Percentiles rank a stretch among this genome's conserved stretches.
Conservation (phyloP, 2,329 filamentous ascomycete species). For the Akanthomyces uredinophilus region DNA sequence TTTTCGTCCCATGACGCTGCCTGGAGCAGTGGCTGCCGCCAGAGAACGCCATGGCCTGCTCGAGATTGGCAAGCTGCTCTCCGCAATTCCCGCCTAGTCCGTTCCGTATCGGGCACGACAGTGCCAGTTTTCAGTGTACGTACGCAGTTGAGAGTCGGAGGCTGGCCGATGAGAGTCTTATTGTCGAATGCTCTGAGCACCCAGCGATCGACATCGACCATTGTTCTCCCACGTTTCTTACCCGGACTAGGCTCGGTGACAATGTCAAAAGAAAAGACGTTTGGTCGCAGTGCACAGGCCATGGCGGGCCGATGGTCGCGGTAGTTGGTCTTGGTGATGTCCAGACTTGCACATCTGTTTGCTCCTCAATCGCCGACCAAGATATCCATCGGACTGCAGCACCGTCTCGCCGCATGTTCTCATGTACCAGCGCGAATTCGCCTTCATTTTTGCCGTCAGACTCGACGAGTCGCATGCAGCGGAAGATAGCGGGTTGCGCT, state of each 20-base stretch:
- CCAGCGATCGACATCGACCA: background rate
- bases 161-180: background rate
- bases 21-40: background rate
- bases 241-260: background rate
- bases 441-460: background rate
- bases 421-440: background rate
- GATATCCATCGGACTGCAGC: background rate
- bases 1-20: slow-evolving; percentile 11
- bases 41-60: background rate
- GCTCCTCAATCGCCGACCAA: background rate
- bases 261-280: slow-evolving; percentile 2
- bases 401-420: background rate
- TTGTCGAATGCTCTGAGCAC: background rate
- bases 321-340: background rate
- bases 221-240: slow-evolving; percentile 7
- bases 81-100: background rate
- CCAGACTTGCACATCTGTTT: background rate
- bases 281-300: slow-evolving; percentile 1
- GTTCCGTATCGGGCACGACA: background rate
- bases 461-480: slow-evolving; percentile 1
- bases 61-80: background rate
- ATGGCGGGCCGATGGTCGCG: background rate
- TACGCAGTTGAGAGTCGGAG: background rate
- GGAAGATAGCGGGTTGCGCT: background rate
- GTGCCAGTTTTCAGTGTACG: background rate